phyloP scores from a whole-genome alignment of 2,329 filamentous ascomycete species.

The Colletotrichum agaves region DNA sequence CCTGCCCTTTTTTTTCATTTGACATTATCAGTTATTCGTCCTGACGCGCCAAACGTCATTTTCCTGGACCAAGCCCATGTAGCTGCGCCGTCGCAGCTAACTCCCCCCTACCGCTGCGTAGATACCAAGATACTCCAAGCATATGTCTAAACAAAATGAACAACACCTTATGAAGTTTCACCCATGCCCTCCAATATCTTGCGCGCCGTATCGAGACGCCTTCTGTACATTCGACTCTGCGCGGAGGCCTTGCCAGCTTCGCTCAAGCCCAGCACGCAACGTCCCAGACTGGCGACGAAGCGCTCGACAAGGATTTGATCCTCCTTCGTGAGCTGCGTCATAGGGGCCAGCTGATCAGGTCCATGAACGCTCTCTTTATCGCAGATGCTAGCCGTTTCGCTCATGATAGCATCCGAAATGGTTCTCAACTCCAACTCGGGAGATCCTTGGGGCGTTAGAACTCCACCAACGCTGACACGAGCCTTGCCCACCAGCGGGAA shows the following conservation, averaged over 20 bases:
- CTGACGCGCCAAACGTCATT: constrained; percentile 24
- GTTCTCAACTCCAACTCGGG: constrained; percentile 60
- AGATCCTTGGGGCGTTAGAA: constrained; percentile 59
- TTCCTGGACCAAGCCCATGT: neutral
- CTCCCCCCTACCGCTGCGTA: neutral
- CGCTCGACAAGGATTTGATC: constrained; percentile 70
- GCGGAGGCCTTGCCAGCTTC: constrained; percentile 64
- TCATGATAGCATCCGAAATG: constrained; percentile 60
- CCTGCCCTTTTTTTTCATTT: constrained; percentile 30
- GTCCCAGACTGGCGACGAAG: constrained; percentile 68
- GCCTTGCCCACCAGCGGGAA: constrained; percentile 69
- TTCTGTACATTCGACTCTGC: constrained; percentile 72
- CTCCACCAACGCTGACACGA: constrained; percentile 56
- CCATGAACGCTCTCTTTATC: constrained; percentile 46
- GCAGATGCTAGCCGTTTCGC: constrained; percentile 56
- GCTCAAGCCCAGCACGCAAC: constrained; percentile 68
- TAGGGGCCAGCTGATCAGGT: constrained; percentile 51
- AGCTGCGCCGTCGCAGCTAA: constrained; percentile 9
- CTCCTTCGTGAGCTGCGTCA: constrained; percentile 61
- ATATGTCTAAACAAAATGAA: constrained; percentile 20
- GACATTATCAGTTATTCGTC: constrained; percentile 34
- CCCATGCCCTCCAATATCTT: constrained; percentile 77
- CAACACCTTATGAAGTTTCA: constrained; percentile 40
- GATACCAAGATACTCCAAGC: constrained; percentile 12
- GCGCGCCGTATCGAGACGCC: constrained; percentile 79